A percentile compares a stretch with the other conserved stretches of the same genome.
Evolutionary conservation across 768 basidiomycete genomes (phyloP).

Genomic region (Lanmaoa rubissima): DNA sequence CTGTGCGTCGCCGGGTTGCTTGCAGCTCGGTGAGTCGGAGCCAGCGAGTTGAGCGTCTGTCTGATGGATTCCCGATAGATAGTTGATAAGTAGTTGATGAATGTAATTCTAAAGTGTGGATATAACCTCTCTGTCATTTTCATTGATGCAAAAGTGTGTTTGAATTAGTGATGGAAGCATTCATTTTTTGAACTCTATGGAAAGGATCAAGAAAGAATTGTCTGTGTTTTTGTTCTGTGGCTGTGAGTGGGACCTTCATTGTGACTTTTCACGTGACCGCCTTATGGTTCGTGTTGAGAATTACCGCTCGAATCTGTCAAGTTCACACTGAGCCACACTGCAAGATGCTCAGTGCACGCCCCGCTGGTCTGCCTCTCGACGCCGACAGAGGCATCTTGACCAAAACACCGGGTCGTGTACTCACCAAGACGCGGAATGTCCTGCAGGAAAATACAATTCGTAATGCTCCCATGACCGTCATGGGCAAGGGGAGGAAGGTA

Average conservation of each 20-base stretch:
- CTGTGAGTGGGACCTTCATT: background rate
- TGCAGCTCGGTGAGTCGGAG: conserved; percentile 27
- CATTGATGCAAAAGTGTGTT: too few relatives aligned
- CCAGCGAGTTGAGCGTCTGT: conserved; percentile 62
- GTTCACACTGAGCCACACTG: conserved; percentile 3
- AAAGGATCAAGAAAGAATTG: too few relatives aligned
- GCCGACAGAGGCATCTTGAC: conserved; percentile 23
- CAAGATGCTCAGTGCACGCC: conserved; percentile 31
- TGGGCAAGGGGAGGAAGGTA: conserved; percentile 44
- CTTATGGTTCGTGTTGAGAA: conserved; percentile 18
- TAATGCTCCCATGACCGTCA: conserved; percentile 40
- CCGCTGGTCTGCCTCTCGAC: conserved; percentile 27
- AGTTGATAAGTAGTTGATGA: too few relatives aligned
- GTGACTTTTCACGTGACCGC: conserved; percentile 28
- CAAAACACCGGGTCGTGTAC: conserved; percentile 57
- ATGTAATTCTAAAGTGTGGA: too few relatives aligned
- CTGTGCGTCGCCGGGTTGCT: conserved; percentile 27
- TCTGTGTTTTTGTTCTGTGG: background rate
- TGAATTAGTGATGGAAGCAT: too few relatives aligned
- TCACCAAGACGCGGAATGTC: conserved; percentile 36
- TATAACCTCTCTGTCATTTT: too few relatives aligned
- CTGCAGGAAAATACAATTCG: conserved; percentile 51
- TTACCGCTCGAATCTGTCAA: background rate
- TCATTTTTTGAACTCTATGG: too few relatives aligned
- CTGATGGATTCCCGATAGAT: conserved; percentile 49